Base-by-base conservation (phyloP, 129 eudicot species). In the Artemisia tridentata region DNA sequence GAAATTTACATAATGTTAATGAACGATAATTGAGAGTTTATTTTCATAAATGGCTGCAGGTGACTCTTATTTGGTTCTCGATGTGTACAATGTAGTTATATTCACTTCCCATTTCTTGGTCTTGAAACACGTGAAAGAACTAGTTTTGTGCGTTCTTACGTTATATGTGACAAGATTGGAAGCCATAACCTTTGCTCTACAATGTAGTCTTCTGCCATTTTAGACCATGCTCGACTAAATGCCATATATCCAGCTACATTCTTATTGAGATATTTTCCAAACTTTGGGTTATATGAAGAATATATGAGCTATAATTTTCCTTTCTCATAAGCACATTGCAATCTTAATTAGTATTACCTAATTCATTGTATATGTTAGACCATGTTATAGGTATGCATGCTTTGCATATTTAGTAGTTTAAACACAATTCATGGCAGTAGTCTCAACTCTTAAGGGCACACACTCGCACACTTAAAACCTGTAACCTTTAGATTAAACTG, bases 121-220 rank as follows among this genome's bases (percentile, higher is more conserved):
- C 23, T 20, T 25, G 29, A 25, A 2, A 25, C 3, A 25, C 4
- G 29, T 25, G 3, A 25, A 25, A 25, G 29, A 25, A 25, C 29
- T 25, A 25, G 3, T 25, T 25, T 2, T 25, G 3, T 25, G 29
- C 4, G 3, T 25, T 25, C 29, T 25, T 25, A 25, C 29, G 1
- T 5, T 50, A 10, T 53, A 17, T 50, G 18, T 53, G 17, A 29
- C 46, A 52, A 17, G 27, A 31, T 31, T 7, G 38, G 50, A 69
- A 55, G 34, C 38, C 48, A 69, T 14, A 55, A 34, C 74, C 54
- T 71, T 54, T 69, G 29, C 34, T 53, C 34, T 31, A 69, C 27
- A 53, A 50, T 57, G 41, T 55, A 57, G 67, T 46, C 46, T 6
- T 56, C 38, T 58, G 13, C 67, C 57, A 14, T 45, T 38, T n/a